Percentiles rank a stretch among this genome's conserved stretches.
These are phyloP conservation scores for Hyphodiscus sp. DNA, from an alignment of 2,329 filamentous ascomycete species.

Conservation along the genomic window DNA sequence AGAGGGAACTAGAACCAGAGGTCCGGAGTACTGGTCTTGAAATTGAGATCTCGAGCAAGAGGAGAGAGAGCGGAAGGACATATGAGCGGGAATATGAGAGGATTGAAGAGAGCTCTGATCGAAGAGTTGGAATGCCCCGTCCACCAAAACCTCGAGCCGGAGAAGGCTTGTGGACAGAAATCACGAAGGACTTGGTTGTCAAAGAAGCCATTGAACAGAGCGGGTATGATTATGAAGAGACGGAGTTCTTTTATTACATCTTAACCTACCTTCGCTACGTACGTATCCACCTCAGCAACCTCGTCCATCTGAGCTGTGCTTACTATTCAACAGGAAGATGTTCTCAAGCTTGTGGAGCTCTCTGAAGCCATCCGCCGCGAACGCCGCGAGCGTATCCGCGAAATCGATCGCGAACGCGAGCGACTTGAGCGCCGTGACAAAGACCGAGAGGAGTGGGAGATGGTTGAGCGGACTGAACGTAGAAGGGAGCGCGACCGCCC, in stretches of 20 bases:
- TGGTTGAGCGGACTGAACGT: slow-evolving; percentile 20
- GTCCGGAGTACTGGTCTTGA: slow-evolving; percentile 19
- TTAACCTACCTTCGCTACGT: slow-evolving; percentile 87
- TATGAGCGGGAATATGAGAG: slow-evolving; percentile 38
- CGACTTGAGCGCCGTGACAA: slow-evolving; percentile 46
- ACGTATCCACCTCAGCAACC: slow-evolving; percentile 37
- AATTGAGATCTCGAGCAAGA: slow-evolving; percentile 25
- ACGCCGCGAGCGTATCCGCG: slow-evolving; percentile 45
- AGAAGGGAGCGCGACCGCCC: slow-evolving; percentile 17
- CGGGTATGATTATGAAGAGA: slow-evolving; percentile 88
- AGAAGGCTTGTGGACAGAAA: slow-evolving; percentile 86
- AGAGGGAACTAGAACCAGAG: slow-evolving; percentile 4
- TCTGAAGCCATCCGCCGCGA: slow-evolving; percentile 73
- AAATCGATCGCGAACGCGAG: slow-evolving; percentile 50
- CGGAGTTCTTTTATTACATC: slow-evolving; percentile 82
- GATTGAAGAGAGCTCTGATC: slow-evolving; percentile 45
- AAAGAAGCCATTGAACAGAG: slow-evolving; percentile 79
- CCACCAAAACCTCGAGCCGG: slow-evolving; percentile 29
- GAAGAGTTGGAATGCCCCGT: slow-evolving; percentile 32
- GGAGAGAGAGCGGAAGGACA: slow-evolving; percentile 8
- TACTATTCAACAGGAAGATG: slow-evolving; percentile 64
- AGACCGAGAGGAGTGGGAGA: slow-evolving; percentile 32
- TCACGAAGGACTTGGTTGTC: slow-evolving; percentile 85
- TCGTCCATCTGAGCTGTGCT: neutral
- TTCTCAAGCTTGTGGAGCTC: slow-evolving; percentile 74